These are phyloP conservation scores for Bretschneidera sinensis DNA, from an alignment of 345 rosid species.

Conservation along the genomic window DNA sequence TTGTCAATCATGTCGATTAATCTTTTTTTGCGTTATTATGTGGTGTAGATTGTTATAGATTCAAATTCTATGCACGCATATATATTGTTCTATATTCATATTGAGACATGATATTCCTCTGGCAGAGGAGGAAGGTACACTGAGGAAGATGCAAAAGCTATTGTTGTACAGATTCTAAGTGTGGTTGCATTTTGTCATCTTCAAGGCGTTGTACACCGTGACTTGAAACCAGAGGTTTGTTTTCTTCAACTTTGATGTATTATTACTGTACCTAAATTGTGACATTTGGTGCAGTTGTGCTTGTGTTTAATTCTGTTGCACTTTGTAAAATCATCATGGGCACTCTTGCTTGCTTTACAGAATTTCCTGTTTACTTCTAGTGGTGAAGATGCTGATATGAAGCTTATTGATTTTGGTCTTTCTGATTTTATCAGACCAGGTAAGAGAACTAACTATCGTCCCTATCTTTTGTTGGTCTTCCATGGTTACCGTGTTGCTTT, in stretches of 20 bases:
- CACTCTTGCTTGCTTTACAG: slow-evolving; percentile 31
- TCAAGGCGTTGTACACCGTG: slow-evolving; percentile 89
- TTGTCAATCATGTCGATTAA: not conserved
- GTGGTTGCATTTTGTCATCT: slow-evolving; percentile 89
- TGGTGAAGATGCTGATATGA: slow-evolving; percentile 64
- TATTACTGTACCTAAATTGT: not conserved
- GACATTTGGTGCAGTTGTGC: not conserved
- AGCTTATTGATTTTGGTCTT: slow-evolving; percentile 83
- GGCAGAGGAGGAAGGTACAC: slow-evolving; percentile 73
- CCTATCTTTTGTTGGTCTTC: not conserved
- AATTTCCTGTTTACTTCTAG: slow-evolving; percentile 68
- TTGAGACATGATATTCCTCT: slow-evolving; percentile 10
- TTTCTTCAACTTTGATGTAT: slow-evolving; percentile 5
- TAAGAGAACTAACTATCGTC: slow-evolving; percentile 19
- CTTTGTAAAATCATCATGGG: not conserved
- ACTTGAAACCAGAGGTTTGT: slow-evolving; percentile 77
- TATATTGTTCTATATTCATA: not conserved
- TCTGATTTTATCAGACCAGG: slow-evolving; percentile 83
- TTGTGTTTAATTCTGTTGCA: not conserved
- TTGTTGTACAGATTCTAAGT: slow-evolving; percentile 60
- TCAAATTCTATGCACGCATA: not conserved
- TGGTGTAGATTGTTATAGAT: not conserved
- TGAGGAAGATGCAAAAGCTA: slow-evolving; percentile 78
- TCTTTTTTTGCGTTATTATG: not conserved
- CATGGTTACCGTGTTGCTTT: not conserved